Conservation (phyloP, 306 rosid genomes). For the Cucumis hystrix region DNA sequence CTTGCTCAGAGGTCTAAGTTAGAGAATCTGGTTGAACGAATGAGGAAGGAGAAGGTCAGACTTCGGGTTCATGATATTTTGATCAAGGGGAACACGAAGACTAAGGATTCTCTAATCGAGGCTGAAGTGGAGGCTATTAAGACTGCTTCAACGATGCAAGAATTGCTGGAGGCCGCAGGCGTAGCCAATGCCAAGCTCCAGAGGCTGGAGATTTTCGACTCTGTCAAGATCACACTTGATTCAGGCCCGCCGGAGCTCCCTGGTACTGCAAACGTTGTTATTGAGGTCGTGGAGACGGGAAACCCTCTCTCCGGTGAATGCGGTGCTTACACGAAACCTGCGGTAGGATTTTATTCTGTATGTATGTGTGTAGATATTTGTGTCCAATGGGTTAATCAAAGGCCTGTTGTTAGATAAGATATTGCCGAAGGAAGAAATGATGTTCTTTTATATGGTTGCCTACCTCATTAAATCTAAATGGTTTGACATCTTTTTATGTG, state of each 20-base stretch:
- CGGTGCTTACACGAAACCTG: constrained; percentile 60
- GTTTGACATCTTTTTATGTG: background rate
- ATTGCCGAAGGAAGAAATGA: background rate
- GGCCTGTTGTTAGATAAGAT: constrained; percentile 12
- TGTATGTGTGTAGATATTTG: background rate
- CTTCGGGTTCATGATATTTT: constrained; percentile 80
- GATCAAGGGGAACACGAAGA: constrained; percentile 69
- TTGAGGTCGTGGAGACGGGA: constrained; percentile 52
- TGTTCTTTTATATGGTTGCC: background rate
- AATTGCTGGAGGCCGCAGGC: constrained; percentile 52
- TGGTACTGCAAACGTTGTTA: constrained; percentile 58
- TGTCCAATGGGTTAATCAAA: background rate
- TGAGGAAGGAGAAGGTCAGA: constrained; percentile 47
- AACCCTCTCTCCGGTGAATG: constrained; percentile 43
- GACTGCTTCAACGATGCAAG: constrained; percentile 61
- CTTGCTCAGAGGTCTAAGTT: constrained; percentile 36
- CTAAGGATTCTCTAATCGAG: constrained; percentile 71
- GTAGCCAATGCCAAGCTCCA: constrained; percentile 55
- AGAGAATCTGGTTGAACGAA: constrained; percentile 39
- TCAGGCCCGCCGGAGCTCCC: constrained; percentile 82
- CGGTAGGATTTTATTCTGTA: constrained; percentile 35
- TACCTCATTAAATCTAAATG: background rate
- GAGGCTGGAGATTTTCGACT: constrained; percentile 58
- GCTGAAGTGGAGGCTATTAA: constrained; percentile 55
- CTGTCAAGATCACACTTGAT: constrained; percentile 56